These are phyloP conservation scores for Magnaporthiopsis rhizophila DNA, from an alignment of 2,329 filamentous ascomycete species.

Conservation along the genomic window DNA sequence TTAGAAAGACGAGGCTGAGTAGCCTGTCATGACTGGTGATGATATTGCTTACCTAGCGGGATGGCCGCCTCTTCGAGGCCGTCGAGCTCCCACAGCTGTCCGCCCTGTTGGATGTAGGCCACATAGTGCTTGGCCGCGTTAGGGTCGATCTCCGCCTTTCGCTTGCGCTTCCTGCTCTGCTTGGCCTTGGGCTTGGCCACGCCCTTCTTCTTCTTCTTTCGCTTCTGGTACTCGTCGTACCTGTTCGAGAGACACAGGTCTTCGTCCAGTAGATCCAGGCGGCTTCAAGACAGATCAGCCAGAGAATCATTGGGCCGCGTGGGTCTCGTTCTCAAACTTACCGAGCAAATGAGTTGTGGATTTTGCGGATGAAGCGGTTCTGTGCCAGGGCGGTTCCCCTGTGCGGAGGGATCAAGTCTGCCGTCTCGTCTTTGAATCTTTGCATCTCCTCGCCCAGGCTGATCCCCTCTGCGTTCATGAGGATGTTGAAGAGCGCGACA, in stretches of 20 bases:
- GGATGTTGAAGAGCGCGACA: constrained; percentile 85
- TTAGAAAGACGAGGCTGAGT: background rate
- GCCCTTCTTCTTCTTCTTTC: background rate
- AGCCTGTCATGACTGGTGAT: background rate
- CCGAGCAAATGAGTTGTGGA: constrained; percentile 84
- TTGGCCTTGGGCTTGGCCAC: constrained; percentile 22
- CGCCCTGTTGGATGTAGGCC: constrained; percentile 72
- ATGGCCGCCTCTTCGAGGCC: constrained; percentile 68
- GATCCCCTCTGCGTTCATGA: constrained; percentile 70
- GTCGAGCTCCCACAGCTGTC: constrained; percentile 79
- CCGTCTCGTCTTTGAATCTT: constrained; percentile 66
- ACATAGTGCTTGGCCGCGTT: constrained; percentile 74
- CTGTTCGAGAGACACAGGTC: constrained; percentile 59
- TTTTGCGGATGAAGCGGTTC: constrained; percentile 67
- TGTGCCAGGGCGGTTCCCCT: constrained; percentile 69
- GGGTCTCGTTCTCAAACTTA: constrained; percentile 22
- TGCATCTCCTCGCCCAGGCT: constrained; percentile 62
- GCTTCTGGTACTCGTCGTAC: constrained; percentile 24
- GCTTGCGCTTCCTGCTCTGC: constrained; percentile 21
- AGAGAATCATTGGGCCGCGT: too few species aligned
- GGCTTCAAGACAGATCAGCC: constrained; percentile 30
- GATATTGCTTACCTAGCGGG: constrained; percentile 40
- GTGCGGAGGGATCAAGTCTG: constrained; percentile 58
- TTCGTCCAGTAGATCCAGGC: constrained; percentile 66
- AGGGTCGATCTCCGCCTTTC: constrained; percentile 40